Base-by-base conservation (phyloP, 805 yeast species). In the Brettanomyces sp. region DNA sequence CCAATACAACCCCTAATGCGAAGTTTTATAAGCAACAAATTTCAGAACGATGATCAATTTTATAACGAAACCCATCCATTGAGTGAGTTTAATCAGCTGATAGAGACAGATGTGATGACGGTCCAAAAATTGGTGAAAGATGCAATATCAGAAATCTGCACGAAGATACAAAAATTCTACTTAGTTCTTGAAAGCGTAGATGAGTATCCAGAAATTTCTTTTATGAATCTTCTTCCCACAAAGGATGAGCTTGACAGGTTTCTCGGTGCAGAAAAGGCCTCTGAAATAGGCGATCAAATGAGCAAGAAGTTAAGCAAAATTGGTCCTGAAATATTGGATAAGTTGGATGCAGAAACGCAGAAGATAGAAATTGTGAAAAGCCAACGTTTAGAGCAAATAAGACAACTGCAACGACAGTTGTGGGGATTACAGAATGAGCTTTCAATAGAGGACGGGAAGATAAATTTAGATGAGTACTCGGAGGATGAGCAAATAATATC, bases 311-410 rank as follows among this genome's bases (percentile, higher is more conserved):
- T 62, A 45, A 54, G 48, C 36, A 50, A 58, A 23, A 44, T 58
- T 2, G 55, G 59, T 32, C 65, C 65, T 3, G 41, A 18, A 3
- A 40, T 62, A 25, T 45, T 52, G 32, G 51, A 50, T 34, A 52
- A 51, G 42, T 50, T 67, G 13, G 59, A 59, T 39, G 47, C 46
- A 18, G 69, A 69, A 45, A 56, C 59, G 21, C 49, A 44, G 5
- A 47, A 39, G 8, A 36, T 47, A 13, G 50, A 54, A 3, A 33
- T 36, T 5, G 24, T 39, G 3, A 45, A 51, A 42, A 28, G 39
- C 3, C 25, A 45, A 28, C 32, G 32, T 3, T 28, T 28, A 28
- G 7, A 7, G 12, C 37, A 52, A 18, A 41, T 43, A 4, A 42
- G 42, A 9, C 50, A 46, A 25, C 47, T 53, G 36, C 56, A 57